Percentiles rank a stretch among this genome's conserved stretches.
Evolutionary conservation across 2,329 filamentous ascomycete species (phyloP).

Genomic region (Cladophialophora psammophila): DNA sequence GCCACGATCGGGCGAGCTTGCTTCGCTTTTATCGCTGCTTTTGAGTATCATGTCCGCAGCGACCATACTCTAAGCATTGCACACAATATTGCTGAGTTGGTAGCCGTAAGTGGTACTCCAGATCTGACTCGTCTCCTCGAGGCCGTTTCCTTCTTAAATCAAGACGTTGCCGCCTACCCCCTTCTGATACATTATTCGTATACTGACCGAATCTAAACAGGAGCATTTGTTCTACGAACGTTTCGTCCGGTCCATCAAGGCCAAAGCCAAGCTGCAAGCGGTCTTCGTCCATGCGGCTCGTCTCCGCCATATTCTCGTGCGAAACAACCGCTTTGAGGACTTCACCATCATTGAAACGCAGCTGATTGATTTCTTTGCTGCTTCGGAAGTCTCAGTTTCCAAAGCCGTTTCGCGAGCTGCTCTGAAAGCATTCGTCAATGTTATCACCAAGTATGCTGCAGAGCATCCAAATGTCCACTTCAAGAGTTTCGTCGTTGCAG

Average conservation of each 20-base stretch:
- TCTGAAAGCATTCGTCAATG: slow-evolving; percentile 36
- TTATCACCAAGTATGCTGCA: slow-evolving; percentile 43
- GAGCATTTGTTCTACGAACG: slow-evolving; percentile 54
- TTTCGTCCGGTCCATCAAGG: slow-evolving; percentile 46
- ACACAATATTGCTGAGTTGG: slow-evolving; percentile 54
- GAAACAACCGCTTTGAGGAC: slow-evolving; percentile 45
- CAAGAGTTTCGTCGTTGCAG: slow-evolving; percentile 25
- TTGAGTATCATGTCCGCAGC: slow-evolving; percentile 53
- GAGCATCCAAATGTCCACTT: slow-evolving; percentile 38
- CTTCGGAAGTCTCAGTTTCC: slow-evolving; percentile 35
- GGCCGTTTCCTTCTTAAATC: no score
- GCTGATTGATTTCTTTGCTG: slow-evolving; percentile 48
- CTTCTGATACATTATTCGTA: background rate
- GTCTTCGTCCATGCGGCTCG: slow-evolving; percentile 45
- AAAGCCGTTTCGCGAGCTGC: slow-evolving; percentile 41
- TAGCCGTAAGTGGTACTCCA: slow-evolving; percentile 37
- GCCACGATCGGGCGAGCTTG: slow-evolving; percentile 43
- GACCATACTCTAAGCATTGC: slow-evolving; percentile 46
- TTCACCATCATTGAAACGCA: slow-evolving; percentile 45
- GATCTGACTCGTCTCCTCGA: background rate
- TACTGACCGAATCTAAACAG: background rate
- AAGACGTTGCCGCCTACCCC: background rate
- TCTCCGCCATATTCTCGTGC: slow-evolving; percentile 43
- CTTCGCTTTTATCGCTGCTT: slow-evolving; percentile 56
- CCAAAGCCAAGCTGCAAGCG: slow-evolving; percentile 45